Evolutionary conservation across 352 stramenopile genomes (phyloP).

Genomic region (Thalassiosira mediterranea): DNA sequence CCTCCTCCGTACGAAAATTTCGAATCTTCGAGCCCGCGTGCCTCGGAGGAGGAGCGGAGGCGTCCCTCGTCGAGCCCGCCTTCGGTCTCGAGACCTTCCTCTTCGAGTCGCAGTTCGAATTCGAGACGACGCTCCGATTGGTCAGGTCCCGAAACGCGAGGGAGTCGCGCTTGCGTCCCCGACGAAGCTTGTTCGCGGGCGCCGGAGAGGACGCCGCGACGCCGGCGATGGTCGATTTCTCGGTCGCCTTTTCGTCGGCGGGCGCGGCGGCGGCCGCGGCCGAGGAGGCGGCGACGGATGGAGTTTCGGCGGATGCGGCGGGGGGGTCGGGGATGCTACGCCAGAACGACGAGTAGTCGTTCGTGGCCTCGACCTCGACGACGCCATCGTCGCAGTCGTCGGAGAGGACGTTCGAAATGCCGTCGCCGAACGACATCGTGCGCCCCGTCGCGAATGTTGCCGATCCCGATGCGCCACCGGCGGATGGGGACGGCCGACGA

Average conservation of each 20-base stretch:
- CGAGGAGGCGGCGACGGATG: not conserved
- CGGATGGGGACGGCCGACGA: no score
- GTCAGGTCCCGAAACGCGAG: constrained; percentile 10
- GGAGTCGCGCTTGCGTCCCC: not conserved
- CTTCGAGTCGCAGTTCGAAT: not conserved
- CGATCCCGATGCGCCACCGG: no score
- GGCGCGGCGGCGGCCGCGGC: not conserved
- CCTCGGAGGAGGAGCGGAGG: not conserved
- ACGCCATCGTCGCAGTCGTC: no score
- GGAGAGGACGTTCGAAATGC: no score
- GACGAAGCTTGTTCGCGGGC: no score
- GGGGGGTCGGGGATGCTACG: constrained; percentile 10
- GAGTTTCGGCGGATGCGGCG: not conserved
- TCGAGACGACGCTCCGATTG: not conserved
- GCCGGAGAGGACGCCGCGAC: not conserved
- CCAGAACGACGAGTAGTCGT: constrained; percentile 6
- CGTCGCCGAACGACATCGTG: no score
- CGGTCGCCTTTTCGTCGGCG: not conserved
- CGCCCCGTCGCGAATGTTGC: no score
- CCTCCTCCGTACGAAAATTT: no score
- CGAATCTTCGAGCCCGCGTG: no score
- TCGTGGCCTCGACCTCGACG: not conserved
- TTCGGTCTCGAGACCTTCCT: not conserved
- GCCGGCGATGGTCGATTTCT: not conserved
- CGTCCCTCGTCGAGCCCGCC: not conserved